A percentile compares a stretch with the other conserved stretches of the same genome.
These are phyloP conservation scores for Musa beccarii DNA, from an alignment of 176 grass and related monocot species.

Conservation along the genomic window DNA sequence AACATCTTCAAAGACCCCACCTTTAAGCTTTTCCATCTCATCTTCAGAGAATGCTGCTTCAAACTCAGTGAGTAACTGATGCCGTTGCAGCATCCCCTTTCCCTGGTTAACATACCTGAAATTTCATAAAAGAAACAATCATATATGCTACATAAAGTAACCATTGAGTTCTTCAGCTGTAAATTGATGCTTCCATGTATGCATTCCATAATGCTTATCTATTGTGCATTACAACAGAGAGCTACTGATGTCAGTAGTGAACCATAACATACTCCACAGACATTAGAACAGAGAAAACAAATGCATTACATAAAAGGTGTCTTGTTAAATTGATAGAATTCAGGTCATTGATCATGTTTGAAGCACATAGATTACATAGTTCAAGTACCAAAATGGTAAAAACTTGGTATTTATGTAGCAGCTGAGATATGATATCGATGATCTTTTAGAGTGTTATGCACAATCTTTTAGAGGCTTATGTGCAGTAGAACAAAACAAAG, in stretches of 20 bases:
- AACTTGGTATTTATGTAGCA: background rate
- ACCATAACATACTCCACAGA: background rate
- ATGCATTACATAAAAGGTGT: background rate
- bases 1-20: slow-evolving; percentile 63
- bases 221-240: background rate
- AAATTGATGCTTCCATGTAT: background rate
- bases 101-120: slow-evolving; percentile 74
- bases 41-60: slow-evolving; percentile 41
- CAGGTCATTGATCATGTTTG: background rate
- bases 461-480: too few relatives aligned
- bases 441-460: too few relatives aligned
- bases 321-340: background rate
- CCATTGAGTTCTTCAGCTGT: background rate
- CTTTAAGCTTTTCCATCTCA: slow-evolving; percentile 60
- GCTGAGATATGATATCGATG: too few relatives aligned
- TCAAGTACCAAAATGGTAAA: background rate
- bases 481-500: background rate
- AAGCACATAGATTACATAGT: background rate
- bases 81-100: slow-evolving; percentile 90
- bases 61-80: slow-evolving; percentile 80
- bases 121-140: background rate
- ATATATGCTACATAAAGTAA: background rate
- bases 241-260: background rate
- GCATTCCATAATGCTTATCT: background rate
- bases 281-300: background rate